phyloP scores from a whole-genome alignment of 2,329 filamentous ascomycete species.

The Pseudogymnoascus sp. region DNA sequence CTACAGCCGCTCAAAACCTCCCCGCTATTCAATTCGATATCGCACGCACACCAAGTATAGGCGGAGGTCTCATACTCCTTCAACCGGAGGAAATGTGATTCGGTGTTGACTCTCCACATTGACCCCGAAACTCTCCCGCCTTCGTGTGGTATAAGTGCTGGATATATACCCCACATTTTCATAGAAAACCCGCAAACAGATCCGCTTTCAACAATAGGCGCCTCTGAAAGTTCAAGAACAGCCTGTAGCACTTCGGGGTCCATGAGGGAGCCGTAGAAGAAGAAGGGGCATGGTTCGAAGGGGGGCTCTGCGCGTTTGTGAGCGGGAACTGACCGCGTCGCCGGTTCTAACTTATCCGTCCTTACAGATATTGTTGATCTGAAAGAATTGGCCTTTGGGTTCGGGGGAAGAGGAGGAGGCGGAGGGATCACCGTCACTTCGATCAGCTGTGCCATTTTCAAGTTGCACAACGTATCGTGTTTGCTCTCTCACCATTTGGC shows the following conservation, averaged over 20 bases:
- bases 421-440: not conserved
- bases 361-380: not conserved
- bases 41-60: not conserved
- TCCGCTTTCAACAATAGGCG: constrained; percentile 18
- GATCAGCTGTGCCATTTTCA: not conserved
- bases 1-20: not conserved
- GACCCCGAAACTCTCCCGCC: not conserved
- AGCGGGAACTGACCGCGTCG: not conserved
- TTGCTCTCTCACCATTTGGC: not conserved
- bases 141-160: constrained; percentile 12
- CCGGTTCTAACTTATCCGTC: not conserved
- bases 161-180: constrained; percentile 29
- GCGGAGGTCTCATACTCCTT: not conserved
- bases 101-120: not conserved
- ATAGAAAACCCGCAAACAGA: constrained; percentile 22
- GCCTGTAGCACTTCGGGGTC: constrained; percentile 25
- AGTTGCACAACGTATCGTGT: not conserved
- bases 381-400: not conserved
- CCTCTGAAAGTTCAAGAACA: constrained; percentile 21
- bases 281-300: constrained; percentile 24
- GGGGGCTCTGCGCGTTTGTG: not conserved
- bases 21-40: not conserved
- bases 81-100: not conserved
- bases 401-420: not conserved
- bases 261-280: constrained; percentile 28